Percentiles rank a stretch among this genome's conserved stretches.
Conservation (phyloP, 495 filamentous ascomycete genomes). For the Geopyxis carbonaria region DNA sequence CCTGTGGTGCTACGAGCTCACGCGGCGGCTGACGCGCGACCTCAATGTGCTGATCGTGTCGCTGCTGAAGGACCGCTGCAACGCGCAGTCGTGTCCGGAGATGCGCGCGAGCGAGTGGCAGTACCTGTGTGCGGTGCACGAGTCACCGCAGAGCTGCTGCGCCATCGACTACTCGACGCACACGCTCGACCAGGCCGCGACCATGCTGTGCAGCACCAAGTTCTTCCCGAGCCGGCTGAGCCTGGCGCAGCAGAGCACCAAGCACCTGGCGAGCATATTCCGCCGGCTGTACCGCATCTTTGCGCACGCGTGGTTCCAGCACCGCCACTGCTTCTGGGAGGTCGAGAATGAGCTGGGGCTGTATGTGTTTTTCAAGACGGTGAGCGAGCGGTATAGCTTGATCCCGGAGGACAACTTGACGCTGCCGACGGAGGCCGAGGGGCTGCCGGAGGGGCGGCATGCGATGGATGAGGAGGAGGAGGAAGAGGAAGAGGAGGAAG, state of each 20-base stretch:
- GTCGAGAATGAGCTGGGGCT: slow-evolving; percentile 77
- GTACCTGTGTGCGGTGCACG: slow-evolving; percentile 94
- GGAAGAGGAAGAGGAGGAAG: slow-evolving; percentile 15
- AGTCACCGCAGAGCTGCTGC: slow-evolving; percentile 84
- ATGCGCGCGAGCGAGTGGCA: slow-evolving; percentile 99
- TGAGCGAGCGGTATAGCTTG: slow-evolving; percentile 76
- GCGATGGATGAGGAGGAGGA: slow-evolving; percentile 9
- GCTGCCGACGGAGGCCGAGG: slow-evolving; percentile 82
- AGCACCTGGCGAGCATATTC: slow-evolving; percentile 87
- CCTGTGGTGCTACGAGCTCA: slow-evolving; percentile 95
- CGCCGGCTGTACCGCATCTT: slow-evolving; percentile 88
- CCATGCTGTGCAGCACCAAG: slow-evolving; percentile 74
- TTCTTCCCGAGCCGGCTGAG: slow-evolving; percentile 81
- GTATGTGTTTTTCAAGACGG: slow-evolving; percentile 91
- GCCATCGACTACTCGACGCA: slow-evolving; percentile 98
- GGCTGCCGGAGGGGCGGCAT: slow-evolving; percentile 32
- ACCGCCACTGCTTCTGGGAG: slow-evolving; percentile 85
- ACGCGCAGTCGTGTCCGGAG: slow-evolving; percentile 72
- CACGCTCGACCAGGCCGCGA: slow-evolving; percentile 90
- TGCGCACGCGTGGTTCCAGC: slow-evolving; percentile 97
- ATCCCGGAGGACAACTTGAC: slow-evolving; percentile 91
- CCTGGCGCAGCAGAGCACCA: slow-evolving; percentile 44
- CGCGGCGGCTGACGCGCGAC: slow-evolving; percentile 82
- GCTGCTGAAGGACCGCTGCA: slow-evolving; percentile 81
- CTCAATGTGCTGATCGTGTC: slow-evolving; percentile 80